These are phyloP conservation scores for Fusarium sp. DNA, from an alignment of 2,329 filamentous ascomycete genomes.

Conservation along the genomic window DNA sequence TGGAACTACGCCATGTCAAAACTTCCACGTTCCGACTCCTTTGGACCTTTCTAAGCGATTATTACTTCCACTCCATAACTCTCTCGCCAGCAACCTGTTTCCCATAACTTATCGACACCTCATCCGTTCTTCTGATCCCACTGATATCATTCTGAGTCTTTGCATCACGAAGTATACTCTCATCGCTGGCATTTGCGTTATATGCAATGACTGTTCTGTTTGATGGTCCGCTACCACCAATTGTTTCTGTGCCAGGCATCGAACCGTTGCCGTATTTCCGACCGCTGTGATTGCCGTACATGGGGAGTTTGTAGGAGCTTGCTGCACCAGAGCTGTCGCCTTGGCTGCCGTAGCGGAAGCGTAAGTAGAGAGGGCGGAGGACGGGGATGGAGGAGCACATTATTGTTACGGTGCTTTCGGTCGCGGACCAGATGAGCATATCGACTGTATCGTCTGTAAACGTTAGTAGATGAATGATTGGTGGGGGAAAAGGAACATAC, in stretches of 20 bases:
- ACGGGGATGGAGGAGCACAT: slow-evolving; percentile 30
- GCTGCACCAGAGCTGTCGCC: neutral
- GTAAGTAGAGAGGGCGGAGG: slow-evolving; percentile 19
- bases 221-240: neutral
- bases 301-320: slow-evolving; percentile 13
- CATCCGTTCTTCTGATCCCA: slow-evolving; percentile 22
- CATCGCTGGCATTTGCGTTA: slow-evolving; percentile 18
- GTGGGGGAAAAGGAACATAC: neutral
- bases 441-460: slow-evolving; percentile 12
- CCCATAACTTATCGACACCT: slow-evolving; percentile 17
- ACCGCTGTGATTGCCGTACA: slow-evolving; percentile 20
- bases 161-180: slow-evolving; percentile 21
- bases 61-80: neutral
- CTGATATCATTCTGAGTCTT: slow-evolving; percentile 2
- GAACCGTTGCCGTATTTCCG: slow-evolving; percentile 9
- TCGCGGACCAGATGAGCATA: slow-evolving; percentile 33
- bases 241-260: neutral
- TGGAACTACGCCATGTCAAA: too few species aligned
- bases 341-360: slow-evolving; percentile 21
- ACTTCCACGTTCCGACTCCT: neutral
- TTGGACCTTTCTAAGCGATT: accelerated
- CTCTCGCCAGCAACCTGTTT: neutral
- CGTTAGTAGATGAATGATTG: accelerated
- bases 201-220: neutral
- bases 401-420: slow-evolving; percentile 28